Base-by-base conservation (phyloP, 2,329 filamentous ascomycete genomes). In the Ascochyta clinopodiicola region DNA sequence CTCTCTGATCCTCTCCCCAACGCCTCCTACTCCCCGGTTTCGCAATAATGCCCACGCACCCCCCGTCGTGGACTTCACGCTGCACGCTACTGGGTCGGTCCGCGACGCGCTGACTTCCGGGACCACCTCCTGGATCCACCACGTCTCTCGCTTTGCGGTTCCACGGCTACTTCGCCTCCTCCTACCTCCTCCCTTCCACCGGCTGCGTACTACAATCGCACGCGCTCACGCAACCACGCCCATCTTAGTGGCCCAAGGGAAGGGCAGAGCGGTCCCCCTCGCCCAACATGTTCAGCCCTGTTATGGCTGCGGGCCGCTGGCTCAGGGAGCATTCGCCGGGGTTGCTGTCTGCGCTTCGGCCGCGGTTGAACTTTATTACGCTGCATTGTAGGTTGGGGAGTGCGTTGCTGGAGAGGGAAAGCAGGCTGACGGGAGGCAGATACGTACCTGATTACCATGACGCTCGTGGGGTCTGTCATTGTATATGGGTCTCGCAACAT, bases 331-430 rank as follows among this genome's bases (percentile, higher is more conserved):
- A 51, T 46, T 51, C 66, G 43, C 73, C 73, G 1, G 60, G 44
- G 17, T 55, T 60, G 34, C 44, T 67, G 40, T 52, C 60, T 31
- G 51, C 61, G 6, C 52, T 69, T 24, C 68, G 84, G 65, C 88
- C 86, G 15, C 85, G 87, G 63, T 88, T 93, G 76, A 92, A 91
- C 78, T 96, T 94, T 73, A 92, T 95, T 57, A 87, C 88, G 1
- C 81, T 86, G 15, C 91, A 96, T 70, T 96, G 89, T 91, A 78
- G 42, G 64, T 62, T 38, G 29, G 8, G 10, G 9, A 6, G 4
- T 24, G 22, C 24, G 2, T 6, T 4, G 12, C 12, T 8, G 19
- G 6, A n/a, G 15, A 13, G 47, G 9, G 21, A 17, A n/a, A n/a
- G 17, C 12, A 34, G 19, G 10, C 66, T 71, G 27, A 70, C 29